A percentile compares a stretch with the other conserved stretches of the same genome.
Evolutionary conservation across 129 eudicot species (phyloP).

Genomic region (Artemisia tridentata): DNA sequence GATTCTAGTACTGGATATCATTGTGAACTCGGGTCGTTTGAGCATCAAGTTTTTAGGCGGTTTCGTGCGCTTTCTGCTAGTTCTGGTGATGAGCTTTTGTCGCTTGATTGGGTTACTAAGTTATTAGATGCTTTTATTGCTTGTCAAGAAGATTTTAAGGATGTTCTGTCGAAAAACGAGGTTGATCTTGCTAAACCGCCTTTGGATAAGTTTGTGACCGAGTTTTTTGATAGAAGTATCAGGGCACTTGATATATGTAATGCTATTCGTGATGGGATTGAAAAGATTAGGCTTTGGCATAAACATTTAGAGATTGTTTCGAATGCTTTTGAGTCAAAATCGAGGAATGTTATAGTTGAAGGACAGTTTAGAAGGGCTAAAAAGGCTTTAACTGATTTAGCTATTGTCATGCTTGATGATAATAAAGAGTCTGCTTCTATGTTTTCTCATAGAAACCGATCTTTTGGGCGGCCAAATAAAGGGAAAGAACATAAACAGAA

Average conservation of each 20-base stretch:
- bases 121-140: slow-evolving; percentile 50
- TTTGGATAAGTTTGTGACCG: slow-evolving; percentile 47
- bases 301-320: slow-evolving; percentile 65
- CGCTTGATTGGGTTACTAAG: slow-evolving; percentile 60
- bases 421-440: slow-evolving; percentile 47
- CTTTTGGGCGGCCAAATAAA: slow-evolving; percentile 63
- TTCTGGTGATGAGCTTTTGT: slow-evolving; percentile 55
- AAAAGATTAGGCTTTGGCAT: slow-evolving; percentile 61
- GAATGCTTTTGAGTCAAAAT: slow-evolving; percentile 49
- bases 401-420: slow-evolving; percentile 69
- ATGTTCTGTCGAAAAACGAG: slow-evolving; percentile 40
- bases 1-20: slow-evolving; percentile 33
- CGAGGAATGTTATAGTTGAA: slow-evolving; percentile 49
- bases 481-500: slow-evolving; percentile 45
- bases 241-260: slow-evolving; percentile 83
- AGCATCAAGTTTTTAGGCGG: slow-evolving; percentile 43
- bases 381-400: slow-evolving; percentile 72
- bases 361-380: slow-evolving; percentile 73
- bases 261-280: slow-evolving; percentile 80
- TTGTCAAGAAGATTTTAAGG: slow-evolving; percentile 66
- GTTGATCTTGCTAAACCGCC: slow-evolving; percentile 56
- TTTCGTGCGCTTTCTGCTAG: slow-evolving; percentile 59
- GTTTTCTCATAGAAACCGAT: slow-evolving; percentile 62
- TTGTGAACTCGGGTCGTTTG: slow-evolving; percentile 51
- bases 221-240: slow-evolving; percentile 59